phyloP scores from a whole-genome alignment of 2,329 filamentous ascomycete genomes.

The Phialemonium atrogriseum region DNA sequence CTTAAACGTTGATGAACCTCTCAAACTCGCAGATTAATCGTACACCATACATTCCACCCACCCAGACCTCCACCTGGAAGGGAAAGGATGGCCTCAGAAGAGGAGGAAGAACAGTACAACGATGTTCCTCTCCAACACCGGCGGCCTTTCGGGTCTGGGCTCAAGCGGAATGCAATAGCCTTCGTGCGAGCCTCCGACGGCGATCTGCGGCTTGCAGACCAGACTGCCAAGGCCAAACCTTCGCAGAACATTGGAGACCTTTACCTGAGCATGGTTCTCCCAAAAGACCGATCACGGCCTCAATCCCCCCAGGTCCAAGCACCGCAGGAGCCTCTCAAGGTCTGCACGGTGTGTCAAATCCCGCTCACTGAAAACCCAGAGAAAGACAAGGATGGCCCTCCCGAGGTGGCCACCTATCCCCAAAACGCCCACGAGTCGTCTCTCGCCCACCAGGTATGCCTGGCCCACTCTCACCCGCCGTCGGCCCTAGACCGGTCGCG shows the following conservation, averaged over 20 bases:
- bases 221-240: constrained; percentile 14
- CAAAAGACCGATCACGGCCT: constrained; percentile 23
- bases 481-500: constrained; percentile 62
- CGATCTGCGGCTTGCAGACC: constrained; percentile 18
- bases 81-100: background rate
- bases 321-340: constrained; percentile 16
- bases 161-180: constrained; percentile 44
- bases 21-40: no score
- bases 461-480: constrained; percentile 62
- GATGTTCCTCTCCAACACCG: constrained; percentile 45
- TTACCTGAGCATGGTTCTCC: constrained; percentile 61
- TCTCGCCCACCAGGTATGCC: constrained; percentile 62
- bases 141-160: constrained; percentile 46
- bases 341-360: constrained; percentile 55
- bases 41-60: background rate
- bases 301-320: constrained; percentile 13
- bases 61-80: background rate
- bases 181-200: constrained; percentile 47
- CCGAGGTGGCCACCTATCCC: constrained; percentile 11
- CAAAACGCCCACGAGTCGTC: constrained; percentile 44
- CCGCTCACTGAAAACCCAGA: constrained; percentile 27
- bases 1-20: no score
- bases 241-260: constrained; percentile 38
- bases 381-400: constrained; percentile 11
- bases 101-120: constrained; percentile 25